A percentile compares a stretch with the other conserved stretches of the same genome.
Conservation (phyloP, 306 rosid species). For the Citrullus mucosospermus region DNA sequence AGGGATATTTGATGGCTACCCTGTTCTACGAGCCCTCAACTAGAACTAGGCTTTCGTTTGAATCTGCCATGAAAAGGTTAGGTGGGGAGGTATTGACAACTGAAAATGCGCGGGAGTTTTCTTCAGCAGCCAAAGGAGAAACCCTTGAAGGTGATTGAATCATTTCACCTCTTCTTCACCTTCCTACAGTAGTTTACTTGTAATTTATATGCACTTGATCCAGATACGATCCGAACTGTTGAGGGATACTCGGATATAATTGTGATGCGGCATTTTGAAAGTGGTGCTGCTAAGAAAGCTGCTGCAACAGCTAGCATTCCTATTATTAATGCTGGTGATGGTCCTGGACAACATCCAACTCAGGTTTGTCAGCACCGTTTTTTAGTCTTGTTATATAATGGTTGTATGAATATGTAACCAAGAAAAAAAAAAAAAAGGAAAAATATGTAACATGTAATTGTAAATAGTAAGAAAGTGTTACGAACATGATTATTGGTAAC, state of each 20-base stretch:
- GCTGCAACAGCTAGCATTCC: conserved; percentile 69
- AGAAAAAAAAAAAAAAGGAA: no score
- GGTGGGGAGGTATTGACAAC: conserved; percentile 92
- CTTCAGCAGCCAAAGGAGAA: conserved; percentile 90
- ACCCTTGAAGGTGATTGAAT: conserved; percentile 63
- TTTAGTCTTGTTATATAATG: background rate
- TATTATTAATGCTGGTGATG: conserved; percentile 90
- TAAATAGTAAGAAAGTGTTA: background rate
- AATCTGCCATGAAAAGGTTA: conserved; percentile 89
- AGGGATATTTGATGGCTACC: conserved; percentile 88
- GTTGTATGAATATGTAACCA: background rate
- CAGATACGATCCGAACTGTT: conserved; percentile 82
- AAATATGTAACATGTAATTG: background rate
- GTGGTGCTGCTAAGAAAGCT: conserved; percentile 91
- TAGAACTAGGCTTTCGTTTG: conserved; percentile 83
- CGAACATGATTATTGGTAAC: background rate
- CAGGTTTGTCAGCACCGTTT: conserved; percentile 34
- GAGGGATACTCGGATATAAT: conserved; percentile 85
- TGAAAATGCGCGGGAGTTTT: conserved; percentile 87
- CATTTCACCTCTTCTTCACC: background rate
- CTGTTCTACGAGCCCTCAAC: conserved; percentile 89
- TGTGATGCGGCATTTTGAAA: conserved; percentile 88
- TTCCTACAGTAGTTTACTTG: background rate
- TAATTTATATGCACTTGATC: conserved; percentile 8
- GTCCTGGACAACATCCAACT: conserved; percentile 93